These are phyloP conservation scores for Circinella umbellata DNA, from an alignment of 371 early-diverging fungal species.

Conservation along the genomic window DNA sequence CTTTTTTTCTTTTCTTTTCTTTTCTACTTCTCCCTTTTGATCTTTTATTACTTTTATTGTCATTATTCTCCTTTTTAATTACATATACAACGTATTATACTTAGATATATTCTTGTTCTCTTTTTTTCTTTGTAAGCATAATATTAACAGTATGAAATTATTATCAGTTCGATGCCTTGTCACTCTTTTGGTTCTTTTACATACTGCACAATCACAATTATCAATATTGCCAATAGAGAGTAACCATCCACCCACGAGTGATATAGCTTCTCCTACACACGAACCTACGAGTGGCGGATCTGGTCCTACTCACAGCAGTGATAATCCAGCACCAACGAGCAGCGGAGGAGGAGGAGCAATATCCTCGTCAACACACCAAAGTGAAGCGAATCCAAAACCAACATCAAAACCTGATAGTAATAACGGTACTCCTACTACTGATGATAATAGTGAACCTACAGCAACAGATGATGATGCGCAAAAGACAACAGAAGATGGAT, in stretches of 20 bases:
- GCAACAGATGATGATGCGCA: neutral
- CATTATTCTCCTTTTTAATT: neutral
- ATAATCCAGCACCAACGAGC: no score
- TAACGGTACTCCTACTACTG: neutral
- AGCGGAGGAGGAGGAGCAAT: no score
- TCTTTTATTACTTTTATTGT: neutral
- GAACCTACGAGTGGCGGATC: neutral
- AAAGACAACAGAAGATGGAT: constrained; percentile 4
- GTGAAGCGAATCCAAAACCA: no score
- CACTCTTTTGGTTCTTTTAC: neutral
- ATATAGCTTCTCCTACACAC: neutral
- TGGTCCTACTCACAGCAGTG: neutral
- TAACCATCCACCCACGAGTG: neutral
- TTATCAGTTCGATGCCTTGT: neutral
- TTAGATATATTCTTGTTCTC: no score
- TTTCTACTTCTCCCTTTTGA: neutral
- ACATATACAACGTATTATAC: no score
- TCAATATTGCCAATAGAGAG: neutral
- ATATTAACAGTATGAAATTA: neutral
- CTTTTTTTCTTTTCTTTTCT: neutral
- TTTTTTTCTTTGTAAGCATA: no score
- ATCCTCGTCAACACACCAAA: neutral
- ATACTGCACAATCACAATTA: neutral
- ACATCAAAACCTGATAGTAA: neutral
- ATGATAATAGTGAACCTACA: neutral